Evolutionary conservation across 257 asterid species (phyloP).

Genomic region (Plantago major): DNA sequence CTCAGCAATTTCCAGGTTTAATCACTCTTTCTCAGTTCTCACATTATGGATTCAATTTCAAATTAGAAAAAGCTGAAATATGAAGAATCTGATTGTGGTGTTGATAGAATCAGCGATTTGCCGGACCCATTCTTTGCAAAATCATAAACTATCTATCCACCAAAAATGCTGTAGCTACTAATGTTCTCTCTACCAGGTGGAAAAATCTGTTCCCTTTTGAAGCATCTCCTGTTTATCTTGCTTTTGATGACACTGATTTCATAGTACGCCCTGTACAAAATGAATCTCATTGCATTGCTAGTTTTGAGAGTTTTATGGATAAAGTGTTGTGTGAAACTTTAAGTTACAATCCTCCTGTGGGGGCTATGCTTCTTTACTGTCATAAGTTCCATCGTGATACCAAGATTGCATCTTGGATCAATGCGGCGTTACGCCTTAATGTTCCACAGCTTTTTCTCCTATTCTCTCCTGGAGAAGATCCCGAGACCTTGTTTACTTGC

Average conservation of each 20-base stretch:
- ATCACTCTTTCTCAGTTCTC: too few species aligned
- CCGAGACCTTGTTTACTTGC: neutral
- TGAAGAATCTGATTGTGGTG: neutral
- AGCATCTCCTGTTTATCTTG: neutral
- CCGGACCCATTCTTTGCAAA: neutral
- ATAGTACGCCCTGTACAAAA: neutral
- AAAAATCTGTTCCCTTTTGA: neutral
- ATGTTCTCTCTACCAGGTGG: constrained; percentile 1
- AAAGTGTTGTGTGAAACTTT: too few species aligned
- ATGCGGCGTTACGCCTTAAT: neutral
- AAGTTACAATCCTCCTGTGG: too few species aligned
- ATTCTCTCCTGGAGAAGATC: too few species aligned
- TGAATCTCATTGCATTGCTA: too few species aligned
- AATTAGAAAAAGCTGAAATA: too few species aligned
- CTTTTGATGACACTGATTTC: neutral
- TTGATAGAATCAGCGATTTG: constrained; percentile 2
- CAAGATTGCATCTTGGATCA: neutral
- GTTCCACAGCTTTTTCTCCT: neutral
- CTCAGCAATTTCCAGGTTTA: too few species aligned
- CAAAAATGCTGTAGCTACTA: neutral
- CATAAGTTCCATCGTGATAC: neutral
- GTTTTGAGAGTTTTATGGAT: too few species aligned
- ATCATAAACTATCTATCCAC: neutral
- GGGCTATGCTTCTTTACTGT: neutral
- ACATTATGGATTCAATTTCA: too few species aligned